Conservation (phyloP, 441 rosid genomes). For the Euphorbia celastroides region DNA sequence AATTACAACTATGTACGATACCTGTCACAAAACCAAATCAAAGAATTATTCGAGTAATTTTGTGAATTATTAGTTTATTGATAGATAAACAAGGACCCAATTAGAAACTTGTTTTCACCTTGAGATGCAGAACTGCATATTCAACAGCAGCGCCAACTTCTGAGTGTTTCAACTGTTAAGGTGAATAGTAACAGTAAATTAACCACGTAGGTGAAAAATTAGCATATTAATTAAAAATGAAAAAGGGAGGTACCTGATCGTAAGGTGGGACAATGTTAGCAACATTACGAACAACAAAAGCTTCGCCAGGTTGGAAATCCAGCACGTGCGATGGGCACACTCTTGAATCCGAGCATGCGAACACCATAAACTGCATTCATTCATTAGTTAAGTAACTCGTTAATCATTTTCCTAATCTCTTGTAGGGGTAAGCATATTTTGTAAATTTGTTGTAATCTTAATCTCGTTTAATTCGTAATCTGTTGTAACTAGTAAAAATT, state of each 20-base stretch:
- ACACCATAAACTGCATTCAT: constrained; percentile 74
- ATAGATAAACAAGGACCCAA: background rate
- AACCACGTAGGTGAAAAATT: no score
- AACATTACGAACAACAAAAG: constrained; percentile 88
- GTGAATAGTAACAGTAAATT: background rate
- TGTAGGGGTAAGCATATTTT: no score
- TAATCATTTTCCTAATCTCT: no score
- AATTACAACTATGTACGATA: constrained; percentile 74
- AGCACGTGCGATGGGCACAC: constrained; percentile 94
- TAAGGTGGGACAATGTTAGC: constrained; percentile 90
- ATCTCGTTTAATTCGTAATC: no score
- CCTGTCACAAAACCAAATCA: constrained; percentile 30
- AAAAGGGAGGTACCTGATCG: constrained; percentile 48
- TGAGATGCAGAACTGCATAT: constrained; percentile 93
- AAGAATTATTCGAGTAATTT: background rate
- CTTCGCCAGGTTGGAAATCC: constrained; percentile 92
- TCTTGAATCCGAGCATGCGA: constrained; percentile 95
- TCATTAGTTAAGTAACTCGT: no score
- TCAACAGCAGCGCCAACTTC: constrained; percentile 90
- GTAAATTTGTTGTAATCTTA: no score
- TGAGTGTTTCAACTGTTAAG: constrained; percentile 45
- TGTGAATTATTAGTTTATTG: background rate
- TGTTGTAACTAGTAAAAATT: no score
- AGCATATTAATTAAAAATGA: no score
- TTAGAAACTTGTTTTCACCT: constrained; percentile 36